These are phyloP conservation scores for Buddleja alternifolia DNA, from an alignment of 257 asterid genomes.

Conservation along the genomic window DNA sequence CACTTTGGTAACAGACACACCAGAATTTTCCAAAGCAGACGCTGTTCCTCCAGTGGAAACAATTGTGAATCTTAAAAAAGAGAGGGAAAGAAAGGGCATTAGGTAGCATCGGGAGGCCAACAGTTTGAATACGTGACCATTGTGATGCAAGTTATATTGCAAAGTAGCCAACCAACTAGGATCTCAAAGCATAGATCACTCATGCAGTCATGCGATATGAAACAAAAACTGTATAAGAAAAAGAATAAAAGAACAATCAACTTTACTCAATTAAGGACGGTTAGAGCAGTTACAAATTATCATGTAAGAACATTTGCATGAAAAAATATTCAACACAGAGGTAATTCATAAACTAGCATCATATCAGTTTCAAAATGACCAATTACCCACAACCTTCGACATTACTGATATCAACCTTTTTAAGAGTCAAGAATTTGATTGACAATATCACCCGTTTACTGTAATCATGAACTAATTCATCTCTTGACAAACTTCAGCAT, in stretches of 20 bases:
- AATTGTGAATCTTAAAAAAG: conserved; percentile 64
- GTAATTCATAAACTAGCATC: neutral
- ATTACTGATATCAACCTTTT: conserved; percentile 10
- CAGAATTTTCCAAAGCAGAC: conserved; percentile 70
- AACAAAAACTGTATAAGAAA: neutral
- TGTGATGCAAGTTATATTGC: conserved; percentile 18
- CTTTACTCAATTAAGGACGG: neutral
- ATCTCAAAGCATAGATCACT: neutral
- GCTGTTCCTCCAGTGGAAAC: conserved; percentile 99
- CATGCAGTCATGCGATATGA: neutral
- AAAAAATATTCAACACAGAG: neutral
- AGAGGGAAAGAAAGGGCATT: neutral
- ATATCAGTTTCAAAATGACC: neutral
- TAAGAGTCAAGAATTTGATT: neutral
- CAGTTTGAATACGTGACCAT: neutral
- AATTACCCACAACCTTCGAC: neutral
- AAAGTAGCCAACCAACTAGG: conserved; percentile 20
- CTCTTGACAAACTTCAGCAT: conserved; percentile 1
- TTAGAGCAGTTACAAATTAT: neutral
- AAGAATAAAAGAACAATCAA: neutral
- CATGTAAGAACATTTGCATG: neutral
- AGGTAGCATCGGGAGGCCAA: conserved; percentile 1
- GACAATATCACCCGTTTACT: neutral
- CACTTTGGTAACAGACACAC: conserved; percentile 88
- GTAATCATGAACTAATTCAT: neutral